Percentiles rank a stretch among this genome's conserved stretches.
Conservation (phyloP, 202 grass and related monocot genomes). For the Cymbopogon flexuosus region DNA sequence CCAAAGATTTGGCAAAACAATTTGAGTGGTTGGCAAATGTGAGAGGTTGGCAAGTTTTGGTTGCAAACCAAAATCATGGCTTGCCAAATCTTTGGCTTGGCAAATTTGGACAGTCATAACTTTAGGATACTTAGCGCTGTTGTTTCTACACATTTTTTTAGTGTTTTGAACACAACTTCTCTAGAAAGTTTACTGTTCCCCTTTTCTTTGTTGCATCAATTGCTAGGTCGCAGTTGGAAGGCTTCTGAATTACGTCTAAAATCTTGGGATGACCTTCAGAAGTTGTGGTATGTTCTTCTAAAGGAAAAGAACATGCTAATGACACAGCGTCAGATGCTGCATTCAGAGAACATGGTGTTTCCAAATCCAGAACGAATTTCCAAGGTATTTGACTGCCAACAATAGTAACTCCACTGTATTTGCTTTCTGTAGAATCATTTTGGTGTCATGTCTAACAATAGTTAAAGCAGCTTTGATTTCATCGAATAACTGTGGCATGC, state of each 20-base stretch:
- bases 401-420: not conserved
- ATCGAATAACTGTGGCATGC: not conserved
- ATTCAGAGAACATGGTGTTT: conserved; percentile 68
- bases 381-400: conserved; percentile 48
- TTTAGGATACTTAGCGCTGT: not conserved
- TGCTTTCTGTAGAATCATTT: not conserved
- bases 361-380: conserved; percentile 85
- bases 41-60: no score
- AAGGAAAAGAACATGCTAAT: conserved; percentile 99
- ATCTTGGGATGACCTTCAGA: conserved; percentile 96
- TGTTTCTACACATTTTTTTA: not conserved
- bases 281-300: conserved; percentile 83
- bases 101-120: not conserved
- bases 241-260: conserved; percentile 81
- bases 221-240: conserved; percentile 86
- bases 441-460: not conserved
- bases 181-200: not conserved
- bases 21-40: no score
- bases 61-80: no score
- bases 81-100: no score
- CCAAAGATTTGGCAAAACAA: no score
- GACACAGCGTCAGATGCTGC: conserved; percentile 84
- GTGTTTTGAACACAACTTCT: not conserved
- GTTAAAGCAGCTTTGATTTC: not conserved
- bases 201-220: conserved; percentile 19